Evolutionary conservation across 768 basidiomycete genomes (phyloP).

Genomic region (Suillus ampliporus): DNA sequence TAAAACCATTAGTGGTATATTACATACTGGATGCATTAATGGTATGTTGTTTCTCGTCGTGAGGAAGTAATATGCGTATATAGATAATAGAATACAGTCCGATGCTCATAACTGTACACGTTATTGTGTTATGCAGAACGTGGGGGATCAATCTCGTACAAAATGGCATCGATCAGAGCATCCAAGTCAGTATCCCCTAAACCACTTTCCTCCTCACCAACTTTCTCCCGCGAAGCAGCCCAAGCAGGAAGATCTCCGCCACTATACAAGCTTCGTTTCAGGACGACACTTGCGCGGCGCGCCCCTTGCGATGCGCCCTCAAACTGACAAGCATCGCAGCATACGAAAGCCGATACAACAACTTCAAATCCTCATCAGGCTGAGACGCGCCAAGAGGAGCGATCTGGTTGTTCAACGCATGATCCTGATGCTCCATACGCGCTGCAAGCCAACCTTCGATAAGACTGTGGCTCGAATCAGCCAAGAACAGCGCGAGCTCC

Average conservation of each 20-base stretch:
- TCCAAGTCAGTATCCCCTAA: constrained; percentile 6
- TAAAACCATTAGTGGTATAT: too few relatives aligned
- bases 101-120: too few relatives aligned
- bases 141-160: not conserved
- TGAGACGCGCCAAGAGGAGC: not conserved
- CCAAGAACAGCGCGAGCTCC: not conserved
- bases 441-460: constrained; percentile 8
- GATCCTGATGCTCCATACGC: constrained; percentile 9
- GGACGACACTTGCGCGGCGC: not conserved
- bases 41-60: too few relatives aligned
- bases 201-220: not conserved
- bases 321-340: constrained; percentile 12
- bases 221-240: too few relatives aligned
- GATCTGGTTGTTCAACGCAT: not conserved
- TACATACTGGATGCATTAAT: too few relatives aligned
- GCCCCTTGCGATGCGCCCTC: constrained; percentile 8
- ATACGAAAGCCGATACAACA: constrained; percentile 6
- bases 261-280: not conserved
- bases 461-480: constrained; percentile 9
- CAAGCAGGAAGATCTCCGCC: not conserved
- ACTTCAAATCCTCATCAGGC: constrained; percentile 1
- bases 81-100: too few relatives aligned
- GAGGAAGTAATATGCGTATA: too few relatives aligned
- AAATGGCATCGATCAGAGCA: constrained; percentile 6
- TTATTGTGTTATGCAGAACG: too few relatives aligned